phyloP scores from a whole-genome alignment of 2,329 filamentous ascomycete genomes.

The Hypoxylon sp. region DNA sequence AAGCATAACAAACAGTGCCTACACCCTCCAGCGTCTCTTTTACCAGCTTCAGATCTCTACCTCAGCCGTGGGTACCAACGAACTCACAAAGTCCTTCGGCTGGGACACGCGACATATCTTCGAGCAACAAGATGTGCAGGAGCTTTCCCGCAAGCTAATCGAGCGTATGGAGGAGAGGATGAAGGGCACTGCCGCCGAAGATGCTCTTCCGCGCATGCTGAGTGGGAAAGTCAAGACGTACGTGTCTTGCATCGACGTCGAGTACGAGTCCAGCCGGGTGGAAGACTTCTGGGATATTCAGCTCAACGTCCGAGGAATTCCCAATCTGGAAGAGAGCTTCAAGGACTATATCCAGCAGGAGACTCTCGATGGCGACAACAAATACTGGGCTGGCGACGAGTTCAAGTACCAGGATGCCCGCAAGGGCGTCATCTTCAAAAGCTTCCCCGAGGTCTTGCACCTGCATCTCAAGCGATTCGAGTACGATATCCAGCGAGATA shows the following conservation, averaged over 20 bases:
- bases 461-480: conserved; percentile 97
- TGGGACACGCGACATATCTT: conserved; percentile 99
- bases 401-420: conserved; percentile 94
- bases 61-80: conserved; percentile 84
- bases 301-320: conserved; percentile 93
- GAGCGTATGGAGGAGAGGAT: conserved; percentile 96
- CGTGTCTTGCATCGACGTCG: conserved; percentile 97
- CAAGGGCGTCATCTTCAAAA: conserved; percentile 97
- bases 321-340: conserved; percentile 92
- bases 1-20: conserved; percentile 85
- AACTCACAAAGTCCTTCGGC: conserved; percentile 94
- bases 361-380: conserved; percentile 97
- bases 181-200: conserved; percentile 94
- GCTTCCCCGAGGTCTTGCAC: conserved; percentile 92
- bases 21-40: conserved; percentile 91
- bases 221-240: conserved; percentile 99
- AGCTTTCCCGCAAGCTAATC: conserved; percentile 95
- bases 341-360: conserved; percentile 96
- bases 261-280: conserved; percentile 93
- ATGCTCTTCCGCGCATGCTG: conserved; percentile 88
- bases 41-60: conserved; percentile 92
- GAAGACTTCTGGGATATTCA: conserved; percentile 99
- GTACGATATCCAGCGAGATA: conserved; percentile 94
- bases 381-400: conserved; percentile 91
- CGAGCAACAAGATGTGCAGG: conserved; percentile 98